Evolutionary conservation across 1,139 yeast species (phyloP), one percentile per base, ranked within the genome.

Genomic region (Spathaspora sp.): DNA sequence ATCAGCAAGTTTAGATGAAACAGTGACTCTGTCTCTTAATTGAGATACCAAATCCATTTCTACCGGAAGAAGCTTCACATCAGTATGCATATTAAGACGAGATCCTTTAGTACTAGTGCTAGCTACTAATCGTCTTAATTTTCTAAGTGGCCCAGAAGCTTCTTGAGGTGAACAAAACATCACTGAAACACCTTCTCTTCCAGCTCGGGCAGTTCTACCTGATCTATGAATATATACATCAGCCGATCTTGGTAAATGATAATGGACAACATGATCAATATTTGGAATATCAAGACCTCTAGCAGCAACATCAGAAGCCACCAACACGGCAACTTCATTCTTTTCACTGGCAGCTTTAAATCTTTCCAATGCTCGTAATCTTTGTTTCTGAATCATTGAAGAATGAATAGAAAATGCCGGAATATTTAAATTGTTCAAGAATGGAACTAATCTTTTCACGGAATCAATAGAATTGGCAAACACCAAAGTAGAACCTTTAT

Each of bases 241-340:
- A 0, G 98, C 98, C 8, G 96, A 79, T 53, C 98, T 78, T 9
- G 99, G 99, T 51, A 95, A 74, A 67, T 93, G 98, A 60, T 93
- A 93, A 64, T 93, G 99, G 11, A 93, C 89, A 38, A 95, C 99
- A 64, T 93, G 99, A 58, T 90, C 87, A 45, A 95, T 91, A 42
- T 80, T 79, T 2, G 96, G 87, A 49, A 95, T 89, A 74, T 95
- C 99, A 51, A 95, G 76, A 50, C 99, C 99, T 72, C 99, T 82
- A 6, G 99, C 99, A 2, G 99, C 99, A 44, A 93, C 98, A 66
- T 93, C 99, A 1, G 98, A 89, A 1, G 98, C 97, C 45, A 95
- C 81, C 45, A 95, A 73, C 1, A 93, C 91, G 0, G 89, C 80
- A 2, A 88, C 77, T 52, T 74, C 76, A 38, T 66, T 63, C 51